Conservation (phyloP, 352 stramenopile genomes). For the Phytopythium oedochilum region DNA sequence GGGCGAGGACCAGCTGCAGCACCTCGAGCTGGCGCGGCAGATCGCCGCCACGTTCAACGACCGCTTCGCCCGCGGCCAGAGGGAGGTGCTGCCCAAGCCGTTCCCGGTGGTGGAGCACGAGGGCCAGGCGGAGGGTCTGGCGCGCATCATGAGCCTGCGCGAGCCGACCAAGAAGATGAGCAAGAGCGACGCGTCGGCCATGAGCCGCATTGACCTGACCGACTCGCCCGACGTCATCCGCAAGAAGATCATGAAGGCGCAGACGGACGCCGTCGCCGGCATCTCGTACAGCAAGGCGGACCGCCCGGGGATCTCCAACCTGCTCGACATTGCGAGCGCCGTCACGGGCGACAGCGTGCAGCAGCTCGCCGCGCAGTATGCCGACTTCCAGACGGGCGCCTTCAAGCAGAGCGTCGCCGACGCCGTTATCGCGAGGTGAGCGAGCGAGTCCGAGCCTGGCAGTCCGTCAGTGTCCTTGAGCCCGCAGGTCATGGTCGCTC, state of each 20-base stretch:
- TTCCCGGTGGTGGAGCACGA: conserved; percentile 43
- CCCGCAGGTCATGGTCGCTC: no score
- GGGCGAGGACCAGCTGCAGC: conserved; percentile 97
- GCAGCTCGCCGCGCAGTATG: conserved; percentile 64
- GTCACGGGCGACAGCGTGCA: conserved; percentile 74
- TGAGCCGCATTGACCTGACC: conserved; percentile 94
- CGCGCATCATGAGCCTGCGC: conserved; percentile 96
- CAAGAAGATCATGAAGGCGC: conserved; percentile 89
- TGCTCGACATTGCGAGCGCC: conserved; percentile 90
- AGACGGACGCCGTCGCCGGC: conserved; percentile 77
- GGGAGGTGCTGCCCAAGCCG: conserved; percentile 56
- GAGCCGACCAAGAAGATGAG: conserved; percentile 99
- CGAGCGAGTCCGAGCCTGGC: no score
- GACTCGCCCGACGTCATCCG: conserved; percentile 58
- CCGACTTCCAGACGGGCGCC: conserved; percentile 62
- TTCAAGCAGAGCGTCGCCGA: conserved; percentile 97
- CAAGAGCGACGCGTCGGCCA: conserved; percentile 92
- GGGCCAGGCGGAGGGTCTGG: conserved; percentile 32
- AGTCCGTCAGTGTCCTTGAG: no score
- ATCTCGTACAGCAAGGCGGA: conserved; percentile 89
- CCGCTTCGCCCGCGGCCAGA: conserved; percentile 65
- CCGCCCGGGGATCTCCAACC: conserved; percentile 94
- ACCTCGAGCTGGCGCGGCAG: conserved; percentile 98
- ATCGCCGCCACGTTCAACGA: conserved; percentile 96
- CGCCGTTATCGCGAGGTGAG: conserved; percentile 92